Percentiles rank a stretch among this genome's conserved stretches.
Conservation (phyloP, 2,329 filamentous ascomycete species). For the Fusarium sp. region DNA sequence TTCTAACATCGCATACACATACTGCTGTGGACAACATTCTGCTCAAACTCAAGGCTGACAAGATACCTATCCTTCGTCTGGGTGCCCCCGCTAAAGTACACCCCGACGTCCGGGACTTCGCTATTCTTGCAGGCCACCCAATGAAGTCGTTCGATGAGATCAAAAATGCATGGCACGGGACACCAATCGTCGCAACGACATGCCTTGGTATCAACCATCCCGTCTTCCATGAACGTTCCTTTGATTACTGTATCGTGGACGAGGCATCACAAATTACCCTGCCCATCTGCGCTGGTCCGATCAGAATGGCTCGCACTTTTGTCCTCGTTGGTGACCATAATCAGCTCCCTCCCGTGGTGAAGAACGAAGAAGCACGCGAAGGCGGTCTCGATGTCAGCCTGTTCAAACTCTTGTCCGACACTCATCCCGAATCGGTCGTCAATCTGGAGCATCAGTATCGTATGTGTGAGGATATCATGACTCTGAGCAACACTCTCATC, state of each 20-base stretch:
- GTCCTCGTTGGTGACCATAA: slow-evolving; percentile 97
- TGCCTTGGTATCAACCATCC: slow-evolving; percentile 92
- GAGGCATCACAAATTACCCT: slow-evolving; percentile 98
- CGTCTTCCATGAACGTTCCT: slow-evolving; percentile 86
- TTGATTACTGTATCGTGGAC: slow-evolving; percentile 98
- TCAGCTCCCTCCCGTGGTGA: slow-evolving; percentile 92
- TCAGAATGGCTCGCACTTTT: slow-evolving; percentile 91
- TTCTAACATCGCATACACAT: slow-evolving; percentile 95
- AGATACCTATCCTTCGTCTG: slow-evolving; percentile 82
- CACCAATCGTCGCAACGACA: slow-evolving; percentile 91
- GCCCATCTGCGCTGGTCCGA: slow-evolving; percentile 92
- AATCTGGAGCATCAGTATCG: slow-evolving; percentile 96
- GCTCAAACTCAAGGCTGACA: slow-evolving; percentile 84
- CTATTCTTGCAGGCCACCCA: slow-evolving; percentile 76
- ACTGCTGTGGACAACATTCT: slow-evolving; percentile 98
- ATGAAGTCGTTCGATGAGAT: slow-evolving; percentile 85
- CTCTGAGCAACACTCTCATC: slow-evolving; percentile 89
- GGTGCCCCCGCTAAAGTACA: slow-evolving; percentile 88
- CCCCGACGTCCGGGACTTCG: slow-evolving; percentile 86
- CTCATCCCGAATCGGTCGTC: slow-evolving; percentile 86
- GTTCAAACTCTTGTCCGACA: slow-evolving; percentile 92
- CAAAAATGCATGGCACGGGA: slow-evolving; percentile 82
- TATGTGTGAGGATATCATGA: slow-evolving; percentile 98
- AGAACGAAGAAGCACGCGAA: slow-evolving; percentile 85
- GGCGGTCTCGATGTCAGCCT: slow-evolving; percentile 92